phyloP scores from a whole-genome alignment of 1,139 yeast species.

The Arxiozyma bovina region DNA sequence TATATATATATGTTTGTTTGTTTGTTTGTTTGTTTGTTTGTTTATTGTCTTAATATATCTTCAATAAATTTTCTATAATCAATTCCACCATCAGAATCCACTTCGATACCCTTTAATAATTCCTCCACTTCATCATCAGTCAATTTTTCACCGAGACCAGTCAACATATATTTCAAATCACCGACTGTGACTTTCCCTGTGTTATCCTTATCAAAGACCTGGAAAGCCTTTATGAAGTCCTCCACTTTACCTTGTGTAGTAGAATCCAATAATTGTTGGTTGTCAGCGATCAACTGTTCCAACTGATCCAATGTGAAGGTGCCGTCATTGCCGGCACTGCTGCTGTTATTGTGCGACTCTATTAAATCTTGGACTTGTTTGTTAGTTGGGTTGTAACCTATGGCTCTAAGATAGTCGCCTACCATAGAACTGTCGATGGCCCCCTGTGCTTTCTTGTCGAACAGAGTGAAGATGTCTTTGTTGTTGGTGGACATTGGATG shows the following conservation, averaged over 20 bases:
- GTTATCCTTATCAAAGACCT: slow-evolving; percentile 91
- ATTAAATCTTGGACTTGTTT: slow-evolving; percentile 24
- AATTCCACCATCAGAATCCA: slow-evolving; percentile 87
- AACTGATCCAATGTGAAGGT: slow-evolving; percentile 21
- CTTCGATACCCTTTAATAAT: slow-evolving; percentile 87
- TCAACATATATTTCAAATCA: slow-evolving; percentile 85
- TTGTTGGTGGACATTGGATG: slow-evolving; percentile 40
- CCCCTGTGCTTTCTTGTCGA: slow-evolving; percentile 95
- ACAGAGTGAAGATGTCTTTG: slow-evolving; percentile 94
- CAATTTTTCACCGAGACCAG: slow-evolving; percentile 88
- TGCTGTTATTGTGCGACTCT: slow-evolving; percentile 10
- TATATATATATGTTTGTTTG: background rate
- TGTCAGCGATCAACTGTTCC: slow-evolving; percentile 18
- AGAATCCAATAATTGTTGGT: slow-evolving; percentile 24
- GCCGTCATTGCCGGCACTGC: slow-evolving; percentile 4
- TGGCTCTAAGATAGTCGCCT: slow-evolving; percentile 91
- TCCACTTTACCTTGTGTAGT: slow-evolving; percentile 39
- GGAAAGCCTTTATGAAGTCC: slow-evolving; percentile 95
- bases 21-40: background rate
- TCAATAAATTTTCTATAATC: slow-evolving; percentile 93
- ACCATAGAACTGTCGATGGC: slow-evolving; percentile 78
- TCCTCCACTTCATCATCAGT: slow-evolving; percentile 90
- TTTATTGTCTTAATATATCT: slow-evolving; percentile 76
- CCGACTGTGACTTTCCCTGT: slow-evolving; percentile 97
- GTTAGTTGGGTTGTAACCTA: slow-evolving; percentile 92